Evolutionary conservation across 106 monocot species (phyloP).

Genomic region (Narthecium ossifragum): DNA sequence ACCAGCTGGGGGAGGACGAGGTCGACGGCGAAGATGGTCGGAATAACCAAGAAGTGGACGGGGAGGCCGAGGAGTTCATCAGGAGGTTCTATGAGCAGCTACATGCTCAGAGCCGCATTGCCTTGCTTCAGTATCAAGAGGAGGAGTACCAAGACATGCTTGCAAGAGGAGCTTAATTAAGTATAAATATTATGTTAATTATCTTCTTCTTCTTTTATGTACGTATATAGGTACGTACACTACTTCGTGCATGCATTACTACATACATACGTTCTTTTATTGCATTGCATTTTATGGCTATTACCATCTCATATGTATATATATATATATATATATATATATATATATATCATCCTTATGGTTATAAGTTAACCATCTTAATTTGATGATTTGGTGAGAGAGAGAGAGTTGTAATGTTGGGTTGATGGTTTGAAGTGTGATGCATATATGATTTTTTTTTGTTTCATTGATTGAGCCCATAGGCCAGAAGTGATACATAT

Average conservation of each 20-base stretch:
- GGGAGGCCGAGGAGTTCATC: slow-evolving; percentile 51
- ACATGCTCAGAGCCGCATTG: slow-evolving; percentile 31
- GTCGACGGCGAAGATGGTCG: neutral
- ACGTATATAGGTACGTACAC: neutral
- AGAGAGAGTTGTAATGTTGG: neutral
- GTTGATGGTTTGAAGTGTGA: too few relatives aligned
- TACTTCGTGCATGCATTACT: too few relatives aligned
- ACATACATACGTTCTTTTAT: neutral
- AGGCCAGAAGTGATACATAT: neutral
- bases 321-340: neutral
- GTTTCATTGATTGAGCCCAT: too few relatives aligned
- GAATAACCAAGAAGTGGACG: slow-evolving; percentile 18
- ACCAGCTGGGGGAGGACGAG: slow-evolving; percentile 22
- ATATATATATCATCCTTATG: neutral
- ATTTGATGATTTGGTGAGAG: neutral
- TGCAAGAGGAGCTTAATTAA: neutral
- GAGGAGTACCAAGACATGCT: slow-evolving; percentile 22
- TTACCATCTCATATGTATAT: neutral
- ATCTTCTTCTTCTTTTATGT: neutral
- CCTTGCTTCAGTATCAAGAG: slow-evolving; percentile 26
- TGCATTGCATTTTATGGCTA: neutral
- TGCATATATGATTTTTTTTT: too few relatives aligned
- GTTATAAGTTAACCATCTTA: neutral
- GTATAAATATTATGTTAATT: neutral
- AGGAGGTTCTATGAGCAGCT: slow-evolving; percentile 50